These are phyloP conservation scores for Aspergillus bombycis DNA, from an alignment of 2,329 filamentous ascomycete genomes.

Conservation along the genomic window DNA sequence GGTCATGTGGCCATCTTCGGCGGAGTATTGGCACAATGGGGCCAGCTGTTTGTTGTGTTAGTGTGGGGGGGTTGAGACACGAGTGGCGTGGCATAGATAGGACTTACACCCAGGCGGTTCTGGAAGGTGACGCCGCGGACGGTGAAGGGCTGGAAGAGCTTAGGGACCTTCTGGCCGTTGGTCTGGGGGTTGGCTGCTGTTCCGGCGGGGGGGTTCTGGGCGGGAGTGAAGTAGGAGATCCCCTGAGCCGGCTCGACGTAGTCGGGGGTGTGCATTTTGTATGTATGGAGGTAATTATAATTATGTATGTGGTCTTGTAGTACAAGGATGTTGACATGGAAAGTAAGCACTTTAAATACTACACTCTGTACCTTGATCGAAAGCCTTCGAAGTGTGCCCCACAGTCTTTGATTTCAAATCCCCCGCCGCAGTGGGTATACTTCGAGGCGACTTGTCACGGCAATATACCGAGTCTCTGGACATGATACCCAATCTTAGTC, in stretches of 20 bases:
- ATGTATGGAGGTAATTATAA: neutral
- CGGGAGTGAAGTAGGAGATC: constrained; percentile 48
- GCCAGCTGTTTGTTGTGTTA: constrained; percentile 49
- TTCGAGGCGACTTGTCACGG: neutral
- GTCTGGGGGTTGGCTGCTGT: constrained; percentile 46
- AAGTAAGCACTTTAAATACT: neutral
- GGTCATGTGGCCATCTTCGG: constrained; percentile 72
- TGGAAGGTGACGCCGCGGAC: constrained; percentile 65
- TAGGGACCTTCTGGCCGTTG: constrained; percentile 49
- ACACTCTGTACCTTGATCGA: neutral
- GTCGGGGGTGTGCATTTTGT: neutral
- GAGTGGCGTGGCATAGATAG: neutral
- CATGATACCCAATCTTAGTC: neutral
- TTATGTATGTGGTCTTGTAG: neutral
- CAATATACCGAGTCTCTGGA: neutral
- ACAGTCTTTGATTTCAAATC: constrained; percentile 1
- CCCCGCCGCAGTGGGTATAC: neutral
- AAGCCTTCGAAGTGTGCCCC: neutral
- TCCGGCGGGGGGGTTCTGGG: constrained; percentile 40
- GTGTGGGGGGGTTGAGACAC: neutral
- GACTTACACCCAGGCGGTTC: constrained; percentile 38
- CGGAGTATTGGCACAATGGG: constrained; percentile 69
- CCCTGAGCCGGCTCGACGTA: constrained; percentile 19
- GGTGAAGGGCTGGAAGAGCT: constrained; percentile 62
- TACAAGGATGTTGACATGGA: neutral